Conservation (phyloP, 2,329 filamentous ascomycete genomes). For the Anthostomella pinea region DNA sequence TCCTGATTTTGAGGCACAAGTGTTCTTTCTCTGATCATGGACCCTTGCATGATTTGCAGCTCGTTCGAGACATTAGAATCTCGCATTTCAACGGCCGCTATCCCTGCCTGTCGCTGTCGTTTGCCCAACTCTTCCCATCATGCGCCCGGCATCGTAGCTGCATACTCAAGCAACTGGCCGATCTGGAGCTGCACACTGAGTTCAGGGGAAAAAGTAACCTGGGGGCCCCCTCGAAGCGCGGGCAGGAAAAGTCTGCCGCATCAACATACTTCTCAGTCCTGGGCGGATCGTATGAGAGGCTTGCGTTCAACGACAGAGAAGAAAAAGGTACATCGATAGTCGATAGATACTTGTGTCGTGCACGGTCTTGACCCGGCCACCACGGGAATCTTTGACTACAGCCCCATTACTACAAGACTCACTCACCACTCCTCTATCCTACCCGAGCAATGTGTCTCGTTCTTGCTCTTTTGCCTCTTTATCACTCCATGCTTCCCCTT, state of each 20-base stretch:
- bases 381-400: slow-evolving; percentile 25
- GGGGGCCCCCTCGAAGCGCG: too few relatives aligned
- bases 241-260: too few relatives aligned
- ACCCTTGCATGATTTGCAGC: slow-evolving; percentile 33
- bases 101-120: slow-evolving; percentile 25
- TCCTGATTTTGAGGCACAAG: too few relatives aligned
- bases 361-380: slow-evolving; percentile 25
- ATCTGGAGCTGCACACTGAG: slow-evolving; percentile 15
- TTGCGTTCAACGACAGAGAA: slow-evolving; percentile 14
- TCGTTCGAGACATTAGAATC: slow-evolving; percentile 27
- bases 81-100: slow-evolving; percentile 31
- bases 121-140: slow-evolving; percentile 18
- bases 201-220: slow-evolving; percentile 8
- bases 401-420: slow-evolving; percentile 24
- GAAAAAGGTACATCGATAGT: slow-evolving; percentile 29
- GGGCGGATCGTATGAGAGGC: slow-evolving; percentile 13
- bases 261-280: too few relatives aligned
- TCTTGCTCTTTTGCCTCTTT: slow-evolving; percentile 26
- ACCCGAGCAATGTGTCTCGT: slow-evolving; percentile 31
- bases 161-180: slow-evolving; percentile 25
- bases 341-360: slow-evolving; percentile 28
- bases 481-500: slow-evolving; percentile 24
- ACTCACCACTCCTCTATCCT: slow-evolving; percentile 8
- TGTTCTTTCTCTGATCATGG: slow-evolving; percentile 19
- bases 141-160: slow-evolving; percentile 15